Evolutionary conservation across 805 yeast genomes (phyloP).

Genomic region (Saccharomyces eubayanus): DNA sequence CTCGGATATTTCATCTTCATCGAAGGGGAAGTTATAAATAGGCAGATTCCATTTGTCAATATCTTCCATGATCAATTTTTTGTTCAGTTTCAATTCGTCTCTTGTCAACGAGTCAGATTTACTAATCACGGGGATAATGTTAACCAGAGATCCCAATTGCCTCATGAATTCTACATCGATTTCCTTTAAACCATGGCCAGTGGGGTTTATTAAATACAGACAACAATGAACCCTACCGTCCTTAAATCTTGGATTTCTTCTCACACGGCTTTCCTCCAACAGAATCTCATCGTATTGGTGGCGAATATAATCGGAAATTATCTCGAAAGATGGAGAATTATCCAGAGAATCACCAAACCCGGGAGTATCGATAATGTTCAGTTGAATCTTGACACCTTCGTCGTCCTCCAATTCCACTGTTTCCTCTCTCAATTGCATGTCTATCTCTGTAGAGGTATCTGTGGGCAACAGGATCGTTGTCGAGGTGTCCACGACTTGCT

Average conservation of each 20-base stretch:
- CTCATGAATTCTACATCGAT: slow-evolving; percentile 74
- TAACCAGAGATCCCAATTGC: slow-evolving; percentile 68
- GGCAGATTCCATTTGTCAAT: slow-evolving; percentile 63
- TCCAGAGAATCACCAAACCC: slow-evolving; percentile 73
- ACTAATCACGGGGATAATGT: slow-evolving; percentile 77
- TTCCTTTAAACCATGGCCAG: slow-evolving; percentile 74
- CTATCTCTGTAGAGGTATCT: slow-evolving; percentile 42
- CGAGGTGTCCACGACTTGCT: slow-evolving; percentile 69
- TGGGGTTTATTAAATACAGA: slow-evolving; percentile 70
- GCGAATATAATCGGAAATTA: slow-evolving; percentile 68
- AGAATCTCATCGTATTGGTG: slow-evolving; percentile 79
- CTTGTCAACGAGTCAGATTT: slow-evolving; percentile 80
- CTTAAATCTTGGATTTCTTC: slow-evolving; percentile 77
- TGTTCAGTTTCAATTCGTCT: slow-evolving; percentile 67
- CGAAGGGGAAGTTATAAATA: slow-evolving; percentile 63
- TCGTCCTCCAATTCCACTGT: slow-evolving; percentile 79
- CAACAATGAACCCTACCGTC: slow-evolving; percentile 77
- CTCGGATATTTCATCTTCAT: slow-evolving; percentile 45
- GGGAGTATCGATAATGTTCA: slow-evolving; percentile 74
- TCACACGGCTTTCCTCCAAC: slow-evolving; percentile 70
- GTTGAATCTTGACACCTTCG: slow-evolving; percentile 73
- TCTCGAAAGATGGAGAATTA: slow-evolving; percentile 56
- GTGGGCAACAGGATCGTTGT: slow-evolving; percentile 49
- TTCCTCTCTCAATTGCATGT: slow-evolving; percentile 63
- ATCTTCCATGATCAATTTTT: slow-evolving; percentile 68